Evolutionary conservation across 495 filamentous ascomycete species (phyloP), one percentile per base, ranked within the genome.

Genomic region (Ramalina intermedia): DNA sequence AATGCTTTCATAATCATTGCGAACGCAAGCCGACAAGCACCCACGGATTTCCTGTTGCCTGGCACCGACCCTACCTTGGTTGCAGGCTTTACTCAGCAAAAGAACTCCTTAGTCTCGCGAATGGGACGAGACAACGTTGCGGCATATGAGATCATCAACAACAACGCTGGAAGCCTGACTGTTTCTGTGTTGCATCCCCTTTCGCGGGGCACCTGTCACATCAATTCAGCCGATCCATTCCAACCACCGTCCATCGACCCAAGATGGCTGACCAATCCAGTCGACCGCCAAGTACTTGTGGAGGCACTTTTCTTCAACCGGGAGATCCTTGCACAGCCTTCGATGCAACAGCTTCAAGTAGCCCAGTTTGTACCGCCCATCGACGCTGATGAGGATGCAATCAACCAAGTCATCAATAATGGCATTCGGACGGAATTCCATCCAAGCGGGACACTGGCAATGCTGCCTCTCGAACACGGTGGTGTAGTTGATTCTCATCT

Each of bases 401-500:
- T 59, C 14, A 54, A 61, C 41, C 48, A 58, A 47, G 38, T 63
- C 20, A 55, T 60, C 49, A 56, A 62, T 9, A 52, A 48, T n/a
- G 60, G 57, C 11, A 55, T 62, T 23, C 51, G 62, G 17, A 67
- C 69, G 0, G 66, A 71, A 38, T 72, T 61, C 47, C 72, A 76
- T 50, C 71, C 71, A 0, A 67, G 65, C 6, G 71, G 73, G 1
- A 66, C 72, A 6, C 69, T 69, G 41, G 69, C 71, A 1, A 74
- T 76, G 72, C 59, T 75, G 3, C 70, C 69, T 6, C 55, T 51
- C 2, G 59, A 63, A 4, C 61, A 66, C 3, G 72, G 72, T 16
- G 70, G 72, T 24, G 73, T 76, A 0, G 72, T 75, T 1, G 68
- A 72, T 41, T 60, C 69, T 4, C 61, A 65, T 14, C 61, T 75